These are phyloP conservation scores for Penicillium hordei DNA, from an alignment of 2,329 filamentous ascomycete species.

Conservation along the genomic window DNA sequence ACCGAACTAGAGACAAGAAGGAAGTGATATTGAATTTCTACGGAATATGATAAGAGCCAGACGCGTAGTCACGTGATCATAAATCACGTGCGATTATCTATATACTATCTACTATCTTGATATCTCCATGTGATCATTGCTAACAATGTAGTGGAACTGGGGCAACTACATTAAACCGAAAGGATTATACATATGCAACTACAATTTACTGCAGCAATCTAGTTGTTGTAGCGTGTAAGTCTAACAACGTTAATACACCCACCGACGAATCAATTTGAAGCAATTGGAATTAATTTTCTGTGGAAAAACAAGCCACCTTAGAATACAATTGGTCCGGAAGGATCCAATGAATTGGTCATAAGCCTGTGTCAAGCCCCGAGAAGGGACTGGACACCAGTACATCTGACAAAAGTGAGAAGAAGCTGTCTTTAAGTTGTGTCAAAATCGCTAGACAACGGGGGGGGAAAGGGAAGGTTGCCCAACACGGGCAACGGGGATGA, in stretches of 20 bases:
- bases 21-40: constrained; percentile 32
- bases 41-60: constrained; percentile 19
- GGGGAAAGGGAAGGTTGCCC: constrained; percentile 15
- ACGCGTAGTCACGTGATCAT: constrained; percentile 28
- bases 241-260: not conserved
- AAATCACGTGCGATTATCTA: not conserved
- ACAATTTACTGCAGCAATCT: not conserved
- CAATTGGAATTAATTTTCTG: constrained; percentile 7
- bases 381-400: not conserved
- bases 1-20: constrained; percentile 8
- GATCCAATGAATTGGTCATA: constrained; percentile 27
- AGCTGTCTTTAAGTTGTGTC: constrained; percentile 14
- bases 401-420: constrained; percentile 11
- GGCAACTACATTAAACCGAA: not conserved
- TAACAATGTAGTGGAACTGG: not conserved
- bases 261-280: not conserved
- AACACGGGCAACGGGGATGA: constrained; percentile 14
- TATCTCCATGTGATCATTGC: not conserved
- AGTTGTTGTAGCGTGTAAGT: not conserved
- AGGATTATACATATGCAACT: not conserved
- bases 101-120: not conserved
- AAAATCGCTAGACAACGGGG: constrained; percentile 30
- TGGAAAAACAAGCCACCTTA: constrained; percentile 25
- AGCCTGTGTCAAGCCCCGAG: constrained; percentile 1
- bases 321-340: constrained; percentile 31